Conservation (phyloP, 495 filamentous ascomycete genomes). For the Aspergillus homomorphus region DNA sequence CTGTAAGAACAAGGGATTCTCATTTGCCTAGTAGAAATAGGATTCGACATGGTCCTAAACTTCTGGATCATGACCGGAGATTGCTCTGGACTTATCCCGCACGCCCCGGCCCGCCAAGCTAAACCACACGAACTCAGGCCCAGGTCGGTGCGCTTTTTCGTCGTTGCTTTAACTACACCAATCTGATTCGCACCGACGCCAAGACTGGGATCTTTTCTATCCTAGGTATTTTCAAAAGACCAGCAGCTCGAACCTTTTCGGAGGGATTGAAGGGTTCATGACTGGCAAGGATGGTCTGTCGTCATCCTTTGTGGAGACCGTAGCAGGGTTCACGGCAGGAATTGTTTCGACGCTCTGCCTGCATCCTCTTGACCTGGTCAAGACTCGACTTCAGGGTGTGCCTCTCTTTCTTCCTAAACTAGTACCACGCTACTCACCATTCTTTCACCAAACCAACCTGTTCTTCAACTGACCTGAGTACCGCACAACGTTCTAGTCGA, state of each 20-base stretch:
- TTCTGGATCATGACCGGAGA: background rate
- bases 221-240: background rate
- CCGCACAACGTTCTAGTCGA: slow-evolving; percentile 36
- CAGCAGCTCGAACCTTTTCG: background rate
- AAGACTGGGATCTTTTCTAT: background rate
- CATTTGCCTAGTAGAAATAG: too few relatives aligned
- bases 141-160: background rate
- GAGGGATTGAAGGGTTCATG: slow-evolving; percentile 35
- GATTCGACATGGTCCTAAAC: too few relatives aligned
- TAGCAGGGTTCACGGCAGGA: slow-evolving; percentile 88
- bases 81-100: background rate
- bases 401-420: background rate
- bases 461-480: background rate
- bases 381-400: slow-evolving; percentile 87
- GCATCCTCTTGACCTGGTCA: slow-evolving; percentile 86
- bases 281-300: slow-evolving; percentile 55
- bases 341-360: slow-evolving; percentile 70
- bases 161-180: background rate
- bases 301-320: slow-evolving; percentile 78
- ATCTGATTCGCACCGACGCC: background rate
- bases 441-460: background rate
- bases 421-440: background rate
- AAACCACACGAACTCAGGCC: background rate
- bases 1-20: too few relatives aligned
- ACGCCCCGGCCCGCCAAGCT: slow-evolving; percentile 11